Evolutionary conservation across 2,329 filamentous ascomycete species (phyloP).

Genomic region (Pseudonectria buxi): DNA sequence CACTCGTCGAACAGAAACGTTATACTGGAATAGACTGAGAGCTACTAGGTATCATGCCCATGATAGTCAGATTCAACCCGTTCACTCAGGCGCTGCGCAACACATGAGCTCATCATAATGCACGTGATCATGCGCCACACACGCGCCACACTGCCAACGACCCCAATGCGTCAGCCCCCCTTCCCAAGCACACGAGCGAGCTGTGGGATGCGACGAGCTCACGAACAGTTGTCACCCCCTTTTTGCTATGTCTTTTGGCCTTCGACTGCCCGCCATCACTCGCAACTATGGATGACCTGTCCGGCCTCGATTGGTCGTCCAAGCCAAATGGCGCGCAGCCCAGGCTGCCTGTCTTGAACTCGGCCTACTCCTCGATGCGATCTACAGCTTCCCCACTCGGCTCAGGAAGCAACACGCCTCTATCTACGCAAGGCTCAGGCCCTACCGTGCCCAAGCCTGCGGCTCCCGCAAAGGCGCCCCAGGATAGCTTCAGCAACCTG

Average conservation of each 20-base stretch:
- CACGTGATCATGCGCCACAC: no score
- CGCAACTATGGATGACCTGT: constrained; percentile 53
- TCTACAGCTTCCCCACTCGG: constrained; percentile 49
- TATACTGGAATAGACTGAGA: no score
- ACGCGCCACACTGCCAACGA: no score
- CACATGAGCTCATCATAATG: no score
- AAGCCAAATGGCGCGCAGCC: constrained; percentile 30
- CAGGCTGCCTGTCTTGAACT: constrained; percentile 36
- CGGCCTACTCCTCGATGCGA: constrained; percentile 44
- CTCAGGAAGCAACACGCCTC: constrained; percentile 51
- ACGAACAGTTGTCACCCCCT: constrained; percentile 3
- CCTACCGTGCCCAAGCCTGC: constrained; percentile 33
- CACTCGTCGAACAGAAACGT: no score
- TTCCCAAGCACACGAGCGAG: constrained; percentile 7
- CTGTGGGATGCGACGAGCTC: constrained; percentile 14
- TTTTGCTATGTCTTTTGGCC: constrained; percentile 20
- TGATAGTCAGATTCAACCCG: no score
- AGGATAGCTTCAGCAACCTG: constrained; percentile 74
- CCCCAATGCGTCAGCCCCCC: not conserved
- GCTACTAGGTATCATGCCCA: no score
- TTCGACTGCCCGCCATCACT: constrained; percentile 13
- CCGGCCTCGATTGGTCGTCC: constrained; percentile 52
- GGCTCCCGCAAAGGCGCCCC: constrained; percentile 42
- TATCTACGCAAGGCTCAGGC: constrained; percentile 44
- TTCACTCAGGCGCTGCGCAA: no score